Percentiles rank a stretch among this genome's conserved stretches.
phyloP scores from a whole-genome alignment of 345 rosid genomes.

The Erysimum cheiranthoides region DNA sequence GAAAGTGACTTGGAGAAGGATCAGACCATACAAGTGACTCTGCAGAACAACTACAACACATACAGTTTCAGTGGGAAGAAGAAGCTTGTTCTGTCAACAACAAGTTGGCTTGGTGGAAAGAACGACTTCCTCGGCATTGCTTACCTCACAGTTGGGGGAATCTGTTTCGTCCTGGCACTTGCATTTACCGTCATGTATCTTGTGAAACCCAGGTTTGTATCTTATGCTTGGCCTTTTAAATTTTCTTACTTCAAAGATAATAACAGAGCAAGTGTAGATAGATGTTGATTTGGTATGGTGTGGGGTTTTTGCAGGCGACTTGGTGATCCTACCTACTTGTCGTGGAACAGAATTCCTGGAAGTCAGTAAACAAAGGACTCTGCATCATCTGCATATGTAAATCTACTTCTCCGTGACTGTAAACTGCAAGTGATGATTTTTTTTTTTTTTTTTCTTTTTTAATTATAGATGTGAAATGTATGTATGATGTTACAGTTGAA shows the following conservation, averaged over 20 bases:
- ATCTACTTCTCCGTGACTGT: slow-evolving; percentile 34
- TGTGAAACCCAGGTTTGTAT: slow-evolving; percentile 81
- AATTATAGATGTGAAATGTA: slow-evolving; percentile 21
- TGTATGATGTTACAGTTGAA: slow-evolving; percentile 33
- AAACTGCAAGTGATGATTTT: slow-evolving; percentile 29
- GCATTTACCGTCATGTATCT: slow-evolving; percentile 83
- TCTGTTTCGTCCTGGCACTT: slow-evolving; percentile 85
- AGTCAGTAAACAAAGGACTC: slow-evolving; percentile 48
- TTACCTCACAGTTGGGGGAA: slow-evolving; percentile 86
- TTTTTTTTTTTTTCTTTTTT: background rate
- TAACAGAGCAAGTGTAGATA: slow-evolving; percentile 9
- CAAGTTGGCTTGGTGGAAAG: slow-evolving; percentile 99
- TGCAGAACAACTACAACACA: slow-evolving; percentile 84
- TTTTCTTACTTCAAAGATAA: background rate
- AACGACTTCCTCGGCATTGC: slow-evolving; percentile 98
- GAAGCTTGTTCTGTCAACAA: slow-evolving; percentile 92
- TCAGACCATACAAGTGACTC: slow-evolving; percentile 58
- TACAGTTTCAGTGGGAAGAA: slow-evolving; percentile 94
- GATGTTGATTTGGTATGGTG: slow-evolving; percentile 9
- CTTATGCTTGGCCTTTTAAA: background rate
- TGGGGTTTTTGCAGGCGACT: slow-evolving; percentile 64
- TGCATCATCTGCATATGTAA: slow-evolving; percentile 21
- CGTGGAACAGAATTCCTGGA: slow-evolving; percentile 89
- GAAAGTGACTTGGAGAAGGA: slow-evolving; percentile 67
- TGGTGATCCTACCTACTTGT: slow-evolving; percentile 92